These are phyloP conservation scores for Solanum piurae DNA, from an alignment of 257 asterid species.

Conservation along the genomic window DNA sequence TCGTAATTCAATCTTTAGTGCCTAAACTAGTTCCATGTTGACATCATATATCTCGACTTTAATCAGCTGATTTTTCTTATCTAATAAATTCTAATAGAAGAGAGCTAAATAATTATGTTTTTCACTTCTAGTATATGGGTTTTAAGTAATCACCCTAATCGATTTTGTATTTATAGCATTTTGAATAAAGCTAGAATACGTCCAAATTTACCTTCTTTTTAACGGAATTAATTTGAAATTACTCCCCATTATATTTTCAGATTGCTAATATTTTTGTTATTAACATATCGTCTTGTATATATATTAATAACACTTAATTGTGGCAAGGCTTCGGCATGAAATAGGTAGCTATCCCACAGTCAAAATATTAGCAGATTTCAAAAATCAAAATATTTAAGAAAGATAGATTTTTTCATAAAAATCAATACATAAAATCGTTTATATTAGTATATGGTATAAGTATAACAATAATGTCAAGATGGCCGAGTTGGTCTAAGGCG, in stretches of 20 bases:
- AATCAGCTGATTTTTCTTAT: too few species aligned
- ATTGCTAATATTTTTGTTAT: not conserved
- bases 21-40: too few species aligned
- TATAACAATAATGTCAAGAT: not conserved
- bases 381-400: not conserved
- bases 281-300: not conserved
- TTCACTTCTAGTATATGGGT: too few species aligned
- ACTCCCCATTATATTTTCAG: not conserved
- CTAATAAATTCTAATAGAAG: too few species aligned
- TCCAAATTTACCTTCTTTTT: not conserved
- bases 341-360: not conserved
- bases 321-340: not conserved
- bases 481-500: not conserved
- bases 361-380: not conserved
- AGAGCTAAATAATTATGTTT: too few species aligned
- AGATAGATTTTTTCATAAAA: not conserved
- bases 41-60: too few species aligned
- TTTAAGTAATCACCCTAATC: too few species aligned
- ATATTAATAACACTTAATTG: not conserved
- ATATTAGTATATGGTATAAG: fast-evolving
- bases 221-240: not conserved
- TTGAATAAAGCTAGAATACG: not conserved
- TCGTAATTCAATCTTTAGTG: not conserved
- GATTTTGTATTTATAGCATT: not conserved
- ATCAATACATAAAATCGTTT: not conserved